Conservation (phyloP, 176 grass and related monocot genomes). For the Oryza punctata region DNA sequence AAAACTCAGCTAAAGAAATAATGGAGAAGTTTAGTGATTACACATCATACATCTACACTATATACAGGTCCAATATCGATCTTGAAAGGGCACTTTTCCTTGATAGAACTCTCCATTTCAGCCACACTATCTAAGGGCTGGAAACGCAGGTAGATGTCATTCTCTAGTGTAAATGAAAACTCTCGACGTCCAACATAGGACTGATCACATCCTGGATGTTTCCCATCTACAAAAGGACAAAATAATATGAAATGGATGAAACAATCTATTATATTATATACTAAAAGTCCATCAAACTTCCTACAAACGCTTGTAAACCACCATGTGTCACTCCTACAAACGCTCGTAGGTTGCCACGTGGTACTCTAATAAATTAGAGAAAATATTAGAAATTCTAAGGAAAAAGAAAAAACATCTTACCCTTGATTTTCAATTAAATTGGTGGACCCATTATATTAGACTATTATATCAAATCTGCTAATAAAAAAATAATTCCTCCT, state of each 20-base stretch:
- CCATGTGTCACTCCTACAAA: no score
- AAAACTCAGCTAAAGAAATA: conserved; percentile 1
- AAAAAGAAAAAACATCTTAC: no score
- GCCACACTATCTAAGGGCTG: conserved; percentile 73
- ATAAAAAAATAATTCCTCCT: no score
- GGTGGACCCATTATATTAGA: no score
- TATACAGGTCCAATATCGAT: conserved; percentile 96
- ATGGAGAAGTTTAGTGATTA: conserved; percentile 1
- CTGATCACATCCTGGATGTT: conserved; percentile 84
- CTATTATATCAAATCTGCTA: no score
- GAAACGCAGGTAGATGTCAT: conserved; percentile 87
- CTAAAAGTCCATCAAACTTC: no score
- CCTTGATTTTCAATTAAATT: no score
- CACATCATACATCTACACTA: conserved; percentile 68
- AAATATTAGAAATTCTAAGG: no score
- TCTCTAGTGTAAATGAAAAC: conserved; percentile 92
- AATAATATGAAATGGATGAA: background rate
- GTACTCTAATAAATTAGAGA: no score
- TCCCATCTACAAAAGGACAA: conserved; percentile 64
- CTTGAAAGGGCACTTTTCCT: conserved; percentile 85
- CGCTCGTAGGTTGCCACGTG: no score
- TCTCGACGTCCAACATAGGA: conserved; percentile 81
- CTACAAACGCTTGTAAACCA: no score
- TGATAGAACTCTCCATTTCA: conserved; percentile 81
- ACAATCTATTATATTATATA: no score